phyloP scores from a whole-genome alignment of 495 filamentous ascomycete species.

The Viridothelium virens region DNA sequence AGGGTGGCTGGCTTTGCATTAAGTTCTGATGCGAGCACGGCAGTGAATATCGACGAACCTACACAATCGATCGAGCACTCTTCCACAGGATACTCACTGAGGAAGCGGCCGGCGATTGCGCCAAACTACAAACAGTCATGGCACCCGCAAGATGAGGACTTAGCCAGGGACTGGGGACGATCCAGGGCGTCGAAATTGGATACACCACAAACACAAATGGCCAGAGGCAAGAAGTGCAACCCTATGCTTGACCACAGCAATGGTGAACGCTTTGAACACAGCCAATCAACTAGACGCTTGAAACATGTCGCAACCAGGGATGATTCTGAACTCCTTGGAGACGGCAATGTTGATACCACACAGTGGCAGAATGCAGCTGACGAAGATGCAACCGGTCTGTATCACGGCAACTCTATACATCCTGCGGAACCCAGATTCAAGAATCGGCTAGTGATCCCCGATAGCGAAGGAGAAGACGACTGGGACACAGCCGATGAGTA shows the following conservation, averaged over 20 bases:
- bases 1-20: neutral
- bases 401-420: no score
- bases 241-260: neutral
- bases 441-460: no score
- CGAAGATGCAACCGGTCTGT: no score
- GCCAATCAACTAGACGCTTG: no score
- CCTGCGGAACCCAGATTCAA: no score
- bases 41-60: neutral
- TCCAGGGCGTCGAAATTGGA: no score
- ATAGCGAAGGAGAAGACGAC: no score
- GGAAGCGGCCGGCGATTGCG: neutral
- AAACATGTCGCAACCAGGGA: no score
- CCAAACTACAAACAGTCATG: neutral
- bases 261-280: neutral
- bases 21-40: neutral
- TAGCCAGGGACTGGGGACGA: neutral
- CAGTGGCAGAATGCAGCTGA: no score
- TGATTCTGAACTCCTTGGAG: no score
- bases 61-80: neutral
- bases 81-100: neutral
- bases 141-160: conserved; percentile 1
- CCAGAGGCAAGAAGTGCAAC: neutral
- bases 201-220: neutral
- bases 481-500: no score
- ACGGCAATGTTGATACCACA: no score